Base-by-base conservation (phyloP, 139 green algal species). In the Asterochloris erici region DNA sequence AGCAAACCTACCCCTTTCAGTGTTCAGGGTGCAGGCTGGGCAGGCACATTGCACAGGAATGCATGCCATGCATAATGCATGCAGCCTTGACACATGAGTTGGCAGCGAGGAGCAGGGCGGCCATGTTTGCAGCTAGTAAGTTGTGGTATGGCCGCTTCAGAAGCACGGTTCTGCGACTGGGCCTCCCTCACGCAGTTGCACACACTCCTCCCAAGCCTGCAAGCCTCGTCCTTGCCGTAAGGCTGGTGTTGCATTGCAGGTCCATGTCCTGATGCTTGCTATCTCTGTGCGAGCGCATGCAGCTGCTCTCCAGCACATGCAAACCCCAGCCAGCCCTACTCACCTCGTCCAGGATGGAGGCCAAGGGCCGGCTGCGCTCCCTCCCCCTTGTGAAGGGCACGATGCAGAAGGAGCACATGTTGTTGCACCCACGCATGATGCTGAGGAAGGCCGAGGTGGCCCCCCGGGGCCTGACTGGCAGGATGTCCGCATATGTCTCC, bases 331-430 rank as follows among this genome's bases (percentile, higher is more conserved):
- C 38, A 54, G 38, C 6, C 38, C 38, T 6, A 54, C 80, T 54
- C 29, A 96, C 89, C 85, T 98, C 95, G 15, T 88, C 76, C 26
- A 97, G 75, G 11, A 98, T 95, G 17, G 88, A 93, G 21, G 69
- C 68, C 60, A 93, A 38, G 10, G 87, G 82, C 17, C 95, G 87
- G 79, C 88, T 94, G 79, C 95, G 89, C 88, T 98, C 95, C 14
- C 94, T 81, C 0, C 79, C 79, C 38, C 95, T 81, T 54, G 83
- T 94, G 85, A 88, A 96, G n/a, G 94, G 93, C 68, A 97, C 94
- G n/a, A 98, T 92, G 88, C 95, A 98, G 87, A 97, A 98, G 70
- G 88, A 81, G 87, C 95, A 98, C 89, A 97, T 93, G 88, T 98
- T 98, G 90, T 97, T 94, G 90, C 95, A 98, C 27, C 95, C 95